phyloP scores from a whole-genome alignment of 2,329 filamentous ascomycete species.

The Esteya vermicola region DNA sequence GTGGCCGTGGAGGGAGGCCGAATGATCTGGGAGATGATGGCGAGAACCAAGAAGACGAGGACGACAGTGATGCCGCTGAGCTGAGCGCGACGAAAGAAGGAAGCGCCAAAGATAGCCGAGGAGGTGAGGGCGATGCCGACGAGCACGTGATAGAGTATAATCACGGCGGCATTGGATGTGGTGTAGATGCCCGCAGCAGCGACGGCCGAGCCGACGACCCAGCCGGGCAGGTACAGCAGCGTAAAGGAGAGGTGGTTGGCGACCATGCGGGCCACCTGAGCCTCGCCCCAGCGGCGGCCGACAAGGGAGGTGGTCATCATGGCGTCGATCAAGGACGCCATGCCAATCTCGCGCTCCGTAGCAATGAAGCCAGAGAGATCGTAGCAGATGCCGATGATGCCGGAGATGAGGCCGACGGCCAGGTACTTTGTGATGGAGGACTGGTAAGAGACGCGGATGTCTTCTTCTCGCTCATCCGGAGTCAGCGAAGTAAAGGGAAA shows the following conservation, averaged over 20 bases:
- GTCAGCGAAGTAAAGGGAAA: constrained; percentile 66
- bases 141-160: constrained; percentile 62
- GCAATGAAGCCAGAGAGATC: constrained; percentile 79
- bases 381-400: constrained; percentile 69
- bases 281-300: constrained; percentile 50
- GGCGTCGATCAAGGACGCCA: constrained; percentile 77
- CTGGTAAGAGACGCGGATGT: constrained; percentile 59
- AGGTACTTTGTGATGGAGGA: constrained; percentile 60
- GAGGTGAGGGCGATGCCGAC: constrained; percentile 65
- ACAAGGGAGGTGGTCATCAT: constrained; percentile 59
- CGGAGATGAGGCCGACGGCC: constrained; percentile 65
- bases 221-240: constrained; percentile 65
- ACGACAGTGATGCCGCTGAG: constrained; percentile 71
- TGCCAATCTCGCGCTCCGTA: constrained; percentile 71
- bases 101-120: constrained; percentile 65
- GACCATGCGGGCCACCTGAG: constrained; percentile 62
- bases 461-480: constrained; percentile 46
- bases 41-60: constrained; percentile 59
- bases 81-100: constrained; percentile 78
- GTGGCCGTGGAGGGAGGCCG: constrained; percentile 45
- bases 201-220: constrained; percentile 62
- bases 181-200: constrained; percentile 49
- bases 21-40: constrained; percentile 67
- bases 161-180: constrained; percentile 46
- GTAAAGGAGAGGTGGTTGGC: constrained; percentile 72